Conservation (phyloP, 2,329 filamentous ascomycete species). For the Dryadomyces quercivorus region DNA sequence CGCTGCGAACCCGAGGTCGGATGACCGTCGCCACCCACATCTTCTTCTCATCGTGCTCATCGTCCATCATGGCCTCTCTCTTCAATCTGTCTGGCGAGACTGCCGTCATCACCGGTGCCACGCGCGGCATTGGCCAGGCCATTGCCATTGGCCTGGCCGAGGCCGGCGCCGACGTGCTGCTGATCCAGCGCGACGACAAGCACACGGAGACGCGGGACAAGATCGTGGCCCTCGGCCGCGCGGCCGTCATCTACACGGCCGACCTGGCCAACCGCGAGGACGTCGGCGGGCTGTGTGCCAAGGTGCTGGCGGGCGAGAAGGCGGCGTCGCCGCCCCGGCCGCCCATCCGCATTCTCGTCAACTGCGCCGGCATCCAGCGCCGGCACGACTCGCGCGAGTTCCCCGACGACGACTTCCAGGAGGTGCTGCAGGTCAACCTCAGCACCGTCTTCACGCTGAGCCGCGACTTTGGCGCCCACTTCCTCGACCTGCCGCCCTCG, state of each 20-base stretch:
- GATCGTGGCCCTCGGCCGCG: slow-evolving; percentile 54
- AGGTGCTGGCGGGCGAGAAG: slow-evolving; percentile 48
- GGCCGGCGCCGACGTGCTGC: slow-evolving; percentile 43
- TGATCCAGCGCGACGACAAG: slow-evolving; percentile 28
- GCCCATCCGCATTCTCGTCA: slow-evolving; percentile 62
- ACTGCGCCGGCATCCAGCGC: slow-evolving; percentile 77
- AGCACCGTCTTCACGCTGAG: slow-evolving; percentile 67
- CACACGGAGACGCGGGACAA: slow-evolving; percentile 42
- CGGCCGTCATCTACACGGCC: slow-evolving; percentile 53
- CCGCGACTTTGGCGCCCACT: slow-evolving; percentile 68
- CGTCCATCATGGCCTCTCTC: slow-evolving; percentile 15
- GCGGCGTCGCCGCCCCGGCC: slow-evolving; percentile 4
- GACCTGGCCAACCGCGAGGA: slow-evolving; percentile 52
- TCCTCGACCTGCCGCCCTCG: slow-evolving; percentile 46
- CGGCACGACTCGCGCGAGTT: slow-evolving; percentile 66
- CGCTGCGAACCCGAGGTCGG: too few relatives aligned
- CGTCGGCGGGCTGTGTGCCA: slow-evolving; percentile 48
- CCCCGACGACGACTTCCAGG: slow-evolving; percentile 64
- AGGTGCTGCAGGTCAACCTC: slow-evolving; percentile 78
- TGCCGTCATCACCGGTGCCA: slow-evolving; percentile 44
- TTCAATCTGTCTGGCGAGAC: slow-evolving; percentile 46
- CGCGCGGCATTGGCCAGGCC: slow-evolving; percentile 44
- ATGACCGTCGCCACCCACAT: too few relatives aligned
- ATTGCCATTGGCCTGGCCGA: slow-evolving; percentile 46
- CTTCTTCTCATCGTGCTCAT: too few relatives aligned